Evolutionary conservation across 495 filamentous ascomycete species (phyloP).

Genomic region (Lophiostoma macrostomum): DNA sequence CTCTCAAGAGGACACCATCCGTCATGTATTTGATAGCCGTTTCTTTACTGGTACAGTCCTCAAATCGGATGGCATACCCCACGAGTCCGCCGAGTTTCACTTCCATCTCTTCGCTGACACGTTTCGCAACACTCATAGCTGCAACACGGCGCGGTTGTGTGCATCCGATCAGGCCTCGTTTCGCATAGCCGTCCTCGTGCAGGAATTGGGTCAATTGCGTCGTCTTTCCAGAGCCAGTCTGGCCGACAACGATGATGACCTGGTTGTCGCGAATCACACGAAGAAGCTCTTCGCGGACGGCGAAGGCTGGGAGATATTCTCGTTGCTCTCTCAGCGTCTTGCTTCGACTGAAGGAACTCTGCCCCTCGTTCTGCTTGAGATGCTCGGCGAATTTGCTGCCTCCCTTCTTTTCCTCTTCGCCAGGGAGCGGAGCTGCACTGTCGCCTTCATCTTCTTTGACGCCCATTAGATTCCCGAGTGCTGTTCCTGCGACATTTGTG

Average conservation of each 20-base stretch:
- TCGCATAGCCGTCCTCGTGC: constrained; percentile 85
- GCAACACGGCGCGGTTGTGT: constrained; percentile 97
- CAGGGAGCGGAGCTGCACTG: constrained; percentile 72
- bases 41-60: constrained; percentile 93
- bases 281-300: constrained; percentile 91
- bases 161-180: constrained; percentile 91
- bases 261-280: constrained; percentile 95
- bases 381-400: constrained; percentile 87
- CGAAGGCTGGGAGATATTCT: constrained; percentile 93
- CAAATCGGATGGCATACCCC: constrained; percentile 97
- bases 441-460: constrained; percentile 93
- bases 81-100: constrained; percentile 85
- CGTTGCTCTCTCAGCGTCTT: constrained; percentile 89
- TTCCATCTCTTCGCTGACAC: constrained; percentile 98
- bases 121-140: constrained; percentile 98
- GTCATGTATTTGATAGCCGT: constrained; percentile 99
- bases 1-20: constrained; percentile 90
- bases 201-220: constrained; percentile 95
- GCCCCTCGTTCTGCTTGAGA: constrained; percentile 83
- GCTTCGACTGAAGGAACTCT: constrained; percentile 88
- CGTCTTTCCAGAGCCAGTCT: constrained; percentile 96
- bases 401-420: constrained; percentile 62
- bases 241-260: constrained; percentile 93
- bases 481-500: constrained; percentile 88
- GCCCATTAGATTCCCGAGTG: constrained; percentile 90